Percentiles rank a stretch among this genome's conserved stretches.
These are phyloP conservation scores for Diaporthe sp. DNA, from an alignment of 2,329 filamentous ascomycete species.

Conservation along the genomic window DNA sequence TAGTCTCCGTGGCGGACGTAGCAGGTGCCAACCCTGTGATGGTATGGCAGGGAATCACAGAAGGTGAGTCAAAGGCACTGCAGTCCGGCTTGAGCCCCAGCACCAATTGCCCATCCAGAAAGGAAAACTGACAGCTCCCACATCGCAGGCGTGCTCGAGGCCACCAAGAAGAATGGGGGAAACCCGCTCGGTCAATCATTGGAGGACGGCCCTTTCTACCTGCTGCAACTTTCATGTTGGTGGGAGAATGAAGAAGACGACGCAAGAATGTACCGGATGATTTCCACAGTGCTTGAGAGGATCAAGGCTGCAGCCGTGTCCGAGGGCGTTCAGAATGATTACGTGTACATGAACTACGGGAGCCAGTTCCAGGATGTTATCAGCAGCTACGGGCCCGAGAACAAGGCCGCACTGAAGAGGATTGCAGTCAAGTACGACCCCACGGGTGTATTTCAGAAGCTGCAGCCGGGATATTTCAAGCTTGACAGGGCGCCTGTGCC, in stretches of 20 bases:
- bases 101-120: neutral
- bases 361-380: constrained; percentile 55
- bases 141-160: constrained; percentile 46
- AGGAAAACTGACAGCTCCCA: neutral
- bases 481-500: constrained; percentile 43
- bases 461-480: constrained; percentile 51
- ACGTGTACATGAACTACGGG: constrained; percentile 61
- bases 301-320: constrained; percentile 42
- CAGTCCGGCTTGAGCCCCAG: accelerated
- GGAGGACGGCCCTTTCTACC: constrained; percentile 46
- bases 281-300: constrained; percentile 42
- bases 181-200: constrained; percentile 54
- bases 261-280: constrained; percentile 42
- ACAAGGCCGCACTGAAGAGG: constrained; percentile 49
- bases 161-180: constrained; percentile 55
- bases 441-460: constrained; percentile 51
- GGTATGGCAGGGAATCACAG: constrained; percentile 58
- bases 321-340: constrained; percentile 43
- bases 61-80: constrained; percentile 39
- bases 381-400: constrained; percentile 55
- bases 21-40: constrained; percentile 48
- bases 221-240: constrained; percentile 44
- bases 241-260: constrained; percentile 45
- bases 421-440: constrained; percentile 53
- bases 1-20: constrained; percentile 39